Evolutionary conservation across 2,329 filamentous ascomycete species (phyloP).

Genomic region (Claviceps capensis): DNA sequence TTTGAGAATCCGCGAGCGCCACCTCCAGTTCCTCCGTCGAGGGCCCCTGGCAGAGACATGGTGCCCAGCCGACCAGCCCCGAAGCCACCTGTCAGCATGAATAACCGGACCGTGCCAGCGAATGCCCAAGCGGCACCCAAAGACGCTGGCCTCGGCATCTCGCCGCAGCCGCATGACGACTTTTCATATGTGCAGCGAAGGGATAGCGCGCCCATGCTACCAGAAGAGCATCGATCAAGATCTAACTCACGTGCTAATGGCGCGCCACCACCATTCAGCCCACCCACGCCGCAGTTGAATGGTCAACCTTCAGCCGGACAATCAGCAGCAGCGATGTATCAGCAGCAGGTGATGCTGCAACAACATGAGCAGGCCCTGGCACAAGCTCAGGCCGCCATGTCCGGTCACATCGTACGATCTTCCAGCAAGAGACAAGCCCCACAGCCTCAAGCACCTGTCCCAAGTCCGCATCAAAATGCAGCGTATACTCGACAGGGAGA

Average conservation of each 20-base stretch:
- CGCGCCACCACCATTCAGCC: constrained; percentile 30
- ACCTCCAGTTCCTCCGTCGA: constrained; percentile 62
- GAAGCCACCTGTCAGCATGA: constrained; percentile 59
- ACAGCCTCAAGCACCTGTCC: constrained; percentile 14
- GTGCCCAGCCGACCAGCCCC: constrained; percentile 78
- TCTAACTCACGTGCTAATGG: constrained; percentile 53
- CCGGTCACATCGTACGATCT: constrained; percentile 55
- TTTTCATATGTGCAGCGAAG: constrained; percentile 32
- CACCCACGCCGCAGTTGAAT: constrained; percentile 24
- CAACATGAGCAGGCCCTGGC: constrained; percentile 79
- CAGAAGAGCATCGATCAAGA: constrained; percentile 53
- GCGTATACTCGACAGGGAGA: constrained; percentile 17
- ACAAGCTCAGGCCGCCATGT: constrained; percentile 64
- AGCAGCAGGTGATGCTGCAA: constrained; percentile 56
- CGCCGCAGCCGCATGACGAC: constrained; percentile 48
- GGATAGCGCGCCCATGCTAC: constrained; percentile 45
- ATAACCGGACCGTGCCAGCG: constrained; percentile 42
- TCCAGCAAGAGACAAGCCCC: constrained; percentile 54
- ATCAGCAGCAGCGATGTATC: constrained; percentile 34
- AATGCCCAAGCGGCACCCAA: constrained; percentile 33
- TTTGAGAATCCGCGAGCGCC: constrained; percentile 95
- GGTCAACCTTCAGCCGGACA: constrained; percentile 20
- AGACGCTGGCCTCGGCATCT: constrained; percentile 51
- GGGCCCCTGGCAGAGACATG: constrained; percentile 35
- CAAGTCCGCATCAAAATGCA: constrained; percentile 12